A percentile compares a stretch with the other conserved stretches of the same genome.
Conservation (phyloP, 371 early-diverging fungal species). For the Nematocida sp. region DNA sequence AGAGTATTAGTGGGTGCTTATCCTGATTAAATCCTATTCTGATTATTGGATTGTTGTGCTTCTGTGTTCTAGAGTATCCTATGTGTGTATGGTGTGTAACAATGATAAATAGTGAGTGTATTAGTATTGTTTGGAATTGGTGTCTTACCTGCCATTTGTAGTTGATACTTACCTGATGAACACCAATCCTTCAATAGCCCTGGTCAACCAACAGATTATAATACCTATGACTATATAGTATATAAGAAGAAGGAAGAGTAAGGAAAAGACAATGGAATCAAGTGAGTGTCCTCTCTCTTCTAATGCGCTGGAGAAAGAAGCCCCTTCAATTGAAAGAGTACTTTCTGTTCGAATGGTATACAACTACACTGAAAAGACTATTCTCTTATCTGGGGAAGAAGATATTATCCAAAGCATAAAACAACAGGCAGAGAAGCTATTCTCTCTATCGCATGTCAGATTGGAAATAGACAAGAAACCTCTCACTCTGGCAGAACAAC, state of each 20-base stretch:
- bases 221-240: not conserved
- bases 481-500: not conserved
- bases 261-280: conserved; percentile 30
- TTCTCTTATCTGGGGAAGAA: not conserved
- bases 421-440: conserved; percentile 24
- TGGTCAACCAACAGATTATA: not conserved
- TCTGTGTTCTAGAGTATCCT: no score
- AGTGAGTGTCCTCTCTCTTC: conserved; percentile 11
- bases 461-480: conserved; percentile 42
- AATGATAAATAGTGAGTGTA: no score
- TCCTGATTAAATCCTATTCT: no score
- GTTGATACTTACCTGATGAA: no score
- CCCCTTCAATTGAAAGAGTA: not conserved
- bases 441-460: conserved; percentile 30
- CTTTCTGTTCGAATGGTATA: conserved; percentile 26
- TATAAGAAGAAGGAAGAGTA: not conserved
- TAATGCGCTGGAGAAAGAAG: not conserved
- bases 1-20: no score
- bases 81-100: no score
- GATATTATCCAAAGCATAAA: conserved; percentile 28
- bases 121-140: no score
- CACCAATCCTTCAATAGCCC: not conserved
- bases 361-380: conserved; percentile 34
- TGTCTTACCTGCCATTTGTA: no score
- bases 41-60: no score